Evolutionary conservation across 805 yeast genomes (phyloP).

Genomic region (Saccharomycopsis sp.): DNA sequence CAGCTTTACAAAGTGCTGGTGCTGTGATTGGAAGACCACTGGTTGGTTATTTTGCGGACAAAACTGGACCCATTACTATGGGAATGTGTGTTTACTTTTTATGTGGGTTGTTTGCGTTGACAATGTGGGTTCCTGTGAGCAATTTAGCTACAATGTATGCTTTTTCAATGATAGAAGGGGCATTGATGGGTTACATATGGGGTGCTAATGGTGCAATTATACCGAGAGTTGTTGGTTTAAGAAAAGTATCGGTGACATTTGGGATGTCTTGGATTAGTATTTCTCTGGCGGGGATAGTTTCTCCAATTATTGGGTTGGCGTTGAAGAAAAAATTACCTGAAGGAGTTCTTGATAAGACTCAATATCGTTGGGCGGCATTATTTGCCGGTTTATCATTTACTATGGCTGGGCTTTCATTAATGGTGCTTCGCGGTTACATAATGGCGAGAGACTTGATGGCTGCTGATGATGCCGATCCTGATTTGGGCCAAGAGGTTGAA

Average conservation of each 20-base stretch:
- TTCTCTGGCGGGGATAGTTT: constrained; percentile 43
- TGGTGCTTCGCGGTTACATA: constrained; percentile 48
- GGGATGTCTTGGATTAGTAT: constrained; percentile 48
- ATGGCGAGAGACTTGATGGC: constrained; percentile 40
- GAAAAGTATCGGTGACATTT: constrained; percentile 41
- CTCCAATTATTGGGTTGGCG: constrained; percentile 55
- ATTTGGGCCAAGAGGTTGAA: constrained; percentile 26
- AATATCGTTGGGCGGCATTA: constrained; percentile 46
- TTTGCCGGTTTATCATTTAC: constrained; percentile 53
- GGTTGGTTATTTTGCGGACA: constrained; percentile 46
- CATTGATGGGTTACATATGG: constrained; percentile 56
- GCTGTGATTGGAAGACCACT: constrained; percentile 49
- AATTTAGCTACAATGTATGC: constrained; percentile 49
- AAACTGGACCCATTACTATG: constrained; percentile 44
- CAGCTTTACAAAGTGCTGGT: constrained; percentile 59
- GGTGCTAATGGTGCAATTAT: constrained; percentile 45
- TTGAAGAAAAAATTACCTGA: constrained; percentile 29
- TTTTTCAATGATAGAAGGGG: constrained; percentile 47
- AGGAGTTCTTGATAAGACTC: constrained; percentile 19
- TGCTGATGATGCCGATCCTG: constrained; percentile 26
- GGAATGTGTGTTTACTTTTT: constrained; percentile 32
- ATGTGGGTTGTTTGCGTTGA: constrained; percentile 36
- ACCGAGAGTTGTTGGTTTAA: constrained; percentile 47
- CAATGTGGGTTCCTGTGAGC: constrained; percentile 53
- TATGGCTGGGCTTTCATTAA: constrained; percentile 36